A percentile compares a stretch with the other conserved stretches of the same genome.
phyloP scores from a whole-genome alignment of 129 eudicot species.

The Lonicera japonica region DNA sequence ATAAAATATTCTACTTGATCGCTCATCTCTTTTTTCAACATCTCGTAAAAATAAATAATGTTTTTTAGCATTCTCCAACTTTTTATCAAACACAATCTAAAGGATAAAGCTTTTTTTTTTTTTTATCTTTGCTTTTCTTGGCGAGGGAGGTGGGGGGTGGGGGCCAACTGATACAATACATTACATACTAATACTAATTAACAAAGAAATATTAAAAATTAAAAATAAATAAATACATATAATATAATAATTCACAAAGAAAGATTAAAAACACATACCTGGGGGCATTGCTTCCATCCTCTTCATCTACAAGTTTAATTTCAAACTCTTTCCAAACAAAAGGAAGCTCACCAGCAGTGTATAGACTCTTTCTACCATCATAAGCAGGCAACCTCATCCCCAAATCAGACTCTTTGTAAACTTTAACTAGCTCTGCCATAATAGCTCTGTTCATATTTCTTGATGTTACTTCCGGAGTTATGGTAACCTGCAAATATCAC shows the following conservation, averaged over 20 bases:
- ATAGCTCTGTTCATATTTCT: conserved; percentile 67
- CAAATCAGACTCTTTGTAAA: conserved; percentile 71
- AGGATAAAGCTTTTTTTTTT: too few species aligned
- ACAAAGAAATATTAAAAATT: too few species aligned
- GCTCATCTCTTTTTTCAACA: too few species aligned
- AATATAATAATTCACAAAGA: not conserved
- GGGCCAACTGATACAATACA: not conserved
- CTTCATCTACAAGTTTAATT: conserved; percentile 59
- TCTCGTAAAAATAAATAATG: too few species aligned
- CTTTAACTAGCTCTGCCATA: conserved; percentile 68
- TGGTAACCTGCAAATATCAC: conserved; percentile 47
- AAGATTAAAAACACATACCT: conserved; percentile 32
- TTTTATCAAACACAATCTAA: too few species aligned
- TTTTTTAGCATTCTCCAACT: too few species aligned
- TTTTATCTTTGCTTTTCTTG: too few species aligned
- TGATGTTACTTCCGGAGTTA: conserved; percentile 79
- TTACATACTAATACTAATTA: too few species aligned
- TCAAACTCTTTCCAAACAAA: conserved; percentile 70
- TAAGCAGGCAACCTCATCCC: conserved; percentile 87
- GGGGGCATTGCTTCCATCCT: conserved; percentile 58
- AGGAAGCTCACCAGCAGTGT: conserved; percentile 94
- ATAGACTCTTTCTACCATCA: conserved; percentile 87
- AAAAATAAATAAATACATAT: not conserved
- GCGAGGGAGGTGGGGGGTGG: too few species aligned
- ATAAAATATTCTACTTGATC: too few species aligned